phyloP scores from a whole-genome alignment of 2,329 filamentous ascomycete genomes.

The Emericellopsis atlantica region DNA sequence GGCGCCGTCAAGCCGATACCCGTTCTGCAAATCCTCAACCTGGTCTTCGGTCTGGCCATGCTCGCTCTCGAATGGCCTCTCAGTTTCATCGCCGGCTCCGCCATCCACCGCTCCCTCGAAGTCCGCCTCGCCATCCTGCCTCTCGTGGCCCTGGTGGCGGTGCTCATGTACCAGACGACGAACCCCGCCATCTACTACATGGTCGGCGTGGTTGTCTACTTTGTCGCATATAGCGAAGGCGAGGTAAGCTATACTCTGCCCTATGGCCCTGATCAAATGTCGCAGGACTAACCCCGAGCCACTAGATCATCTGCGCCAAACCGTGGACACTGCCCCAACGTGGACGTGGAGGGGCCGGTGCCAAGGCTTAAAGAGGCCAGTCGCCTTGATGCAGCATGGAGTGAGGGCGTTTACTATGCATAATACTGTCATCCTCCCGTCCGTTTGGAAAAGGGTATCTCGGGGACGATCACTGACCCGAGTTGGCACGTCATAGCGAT shows the following conservation, averaged over 20 bases:
- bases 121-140: conserved; percentile 74
- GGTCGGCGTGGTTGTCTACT: conserved; percentile 76
- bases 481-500: too few relatives aligned
- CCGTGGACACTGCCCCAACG: conserved; percentile 59
- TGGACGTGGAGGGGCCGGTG: conserved; percentile 9
- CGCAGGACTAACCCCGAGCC: too few relatives aligned
- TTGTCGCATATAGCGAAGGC: conserved; percentile 95
- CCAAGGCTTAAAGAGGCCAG: background rate
- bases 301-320: conserved; percentile 52
- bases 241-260: conserved; percentile 52
- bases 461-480: too few relatives aligned
- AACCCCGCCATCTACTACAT: conserved; percentile 89
- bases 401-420: too few relatives aligned
- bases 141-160: conserved; percentile 58
- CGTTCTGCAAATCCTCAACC: conserved; percentile 78
- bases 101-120: conserved; percentile 79
- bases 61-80: conserved; percentile 90
- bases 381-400: too few relatives aligned
- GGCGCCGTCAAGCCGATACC: conserved; percentile 78
- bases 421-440: too few relatives aligned
- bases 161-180: conserved; percentile 81
- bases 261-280: too few relatives aligned
- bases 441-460: too few relatives aligned
- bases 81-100: conserved; percentile 59
- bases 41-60: conserved; percentile 66